Evolutionary conservation across 2,329 filamentous ascomycete species (phyloP).

Genomic region (Capronia americana): DNA sequence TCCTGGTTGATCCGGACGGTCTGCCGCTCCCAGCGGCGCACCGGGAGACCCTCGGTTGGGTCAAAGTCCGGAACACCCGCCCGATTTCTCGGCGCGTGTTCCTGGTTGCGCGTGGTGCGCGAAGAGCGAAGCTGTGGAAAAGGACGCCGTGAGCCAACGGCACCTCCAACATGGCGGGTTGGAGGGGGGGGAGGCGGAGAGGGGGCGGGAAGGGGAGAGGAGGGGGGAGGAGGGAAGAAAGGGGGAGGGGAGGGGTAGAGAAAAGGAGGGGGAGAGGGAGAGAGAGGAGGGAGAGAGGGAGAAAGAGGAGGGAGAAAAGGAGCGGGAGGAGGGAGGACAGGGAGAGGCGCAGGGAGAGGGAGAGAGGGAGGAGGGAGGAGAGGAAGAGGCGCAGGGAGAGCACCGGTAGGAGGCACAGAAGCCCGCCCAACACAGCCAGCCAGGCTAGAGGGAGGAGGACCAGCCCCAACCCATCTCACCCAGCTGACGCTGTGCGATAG

Average conservation of each 20-base stretch:
- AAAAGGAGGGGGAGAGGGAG: neutral
- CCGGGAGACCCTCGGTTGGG: constrained; percentile 76
- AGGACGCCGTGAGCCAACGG: constrained; percentile 5
- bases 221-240: neutral
- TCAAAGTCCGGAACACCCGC: constrained; percentile 67
- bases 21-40: constrained; percentile 86
- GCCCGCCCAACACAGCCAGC: neutral
- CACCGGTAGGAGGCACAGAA: constrained; percentile 21
- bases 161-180: neutral
- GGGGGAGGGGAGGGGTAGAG: neutral
- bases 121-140: constrained; percentile 33
- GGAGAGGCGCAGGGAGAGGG: neutral
- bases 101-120: constrained; percentile 60
- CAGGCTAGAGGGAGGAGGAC: neutral
- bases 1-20: constrained; percentile 74
- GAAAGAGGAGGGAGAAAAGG: neutral
- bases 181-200: no score
- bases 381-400: constrained; percentile 31
- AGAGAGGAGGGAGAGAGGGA: neutral
- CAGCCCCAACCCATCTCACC: neutral
- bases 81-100: constrained; percentile 55
- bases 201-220: neutral
- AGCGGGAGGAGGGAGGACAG: neutral
- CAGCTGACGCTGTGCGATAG: constrained; percentile 1
- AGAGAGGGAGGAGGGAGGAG: neutral